Conservation (phyloP, 306 rosid genomes). For the Cicer judaicum region DNA sequence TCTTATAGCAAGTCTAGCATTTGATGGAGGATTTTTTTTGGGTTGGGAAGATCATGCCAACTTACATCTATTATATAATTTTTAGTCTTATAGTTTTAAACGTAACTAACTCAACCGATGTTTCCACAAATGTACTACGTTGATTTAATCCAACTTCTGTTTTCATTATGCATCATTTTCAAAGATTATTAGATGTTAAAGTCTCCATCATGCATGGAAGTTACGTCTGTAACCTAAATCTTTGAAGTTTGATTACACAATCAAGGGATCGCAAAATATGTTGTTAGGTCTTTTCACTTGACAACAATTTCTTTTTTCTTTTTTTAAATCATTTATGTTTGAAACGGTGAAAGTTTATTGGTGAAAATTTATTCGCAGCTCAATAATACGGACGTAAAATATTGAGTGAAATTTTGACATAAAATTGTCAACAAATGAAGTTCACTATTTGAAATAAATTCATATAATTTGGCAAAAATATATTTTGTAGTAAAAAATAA, state of each 20-base stretch:
- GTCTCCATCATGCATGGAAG: neutral
- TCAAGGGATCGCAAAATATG: neutral
- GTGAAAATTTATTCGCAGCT: neutral
- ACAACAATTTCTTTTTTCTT: neutral
- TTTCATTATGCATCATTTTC: slow-evolving; percentile 15
- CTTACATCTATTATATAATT: too few relatives aligned
- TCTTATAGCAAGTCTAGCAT: too few relatives aligned
- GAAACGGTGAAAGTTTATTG: neutral
- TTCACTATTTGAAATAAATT: too few relatives aligned
- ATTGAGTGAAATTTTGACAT: too few relatives aligned
- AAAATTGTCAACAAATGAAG: too few relatives aligned
- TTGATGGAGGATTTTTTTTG: too few relatives aligned
- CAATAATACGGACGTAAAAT: neutral
- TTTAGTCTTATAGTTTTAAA: too few relatives aligned
- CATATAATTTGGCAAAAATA: too few relatives aligned
- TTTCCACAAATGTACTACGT: neutral
- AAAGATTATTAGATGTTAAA: slow-evolving; percentile 20
- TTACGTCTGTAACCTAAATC: neutral
- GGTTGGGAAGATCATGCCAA: too few relatives aligned
- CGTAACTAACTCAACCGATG: neutral
- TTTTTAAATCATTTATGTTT: neutral
- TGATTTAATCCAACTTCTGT: slow-evolving; percentile 14
- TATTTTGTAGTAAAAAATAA: too few relatives aligned
- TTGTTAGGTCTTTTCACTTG: neutral
- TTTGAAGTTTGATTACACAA: slow-evolving; percentile 6